Base-by-base conservation (phyloP, 345 rosid genomes). In the Aquilaria sinensis region DNA sequence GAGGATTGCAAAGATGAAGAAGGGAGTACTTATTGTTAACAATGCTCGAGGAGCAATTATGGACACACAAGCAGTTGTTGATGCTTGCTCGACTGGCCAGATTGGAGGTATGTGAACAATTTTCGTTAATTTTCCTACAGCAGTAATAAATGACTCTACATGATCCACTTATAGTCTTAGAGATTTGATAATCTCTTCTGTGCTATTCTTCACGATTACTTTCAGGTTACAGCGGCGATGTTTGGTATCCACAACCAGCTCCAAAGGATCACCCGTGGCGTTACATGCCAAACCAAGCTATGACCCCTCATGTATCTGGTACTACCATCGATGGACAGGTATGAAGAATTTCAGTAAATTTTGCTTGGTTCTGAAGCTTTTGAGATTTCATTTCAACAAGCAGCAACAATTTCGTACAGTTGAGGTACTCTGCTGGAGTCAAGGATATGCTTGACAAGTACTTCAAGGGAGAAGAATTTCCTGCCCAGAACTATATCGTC, bases 251-350 rank as follows among this genome's bases (percentile, higher is more conserved):
- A 14, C 97, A 93, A 56, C 97, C 97, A 15, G 96, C 98, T 59
- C 96, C 98, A 13, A 90, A 88, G 76, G 94, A 93, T 69, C 98
- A 93, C 53, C 99, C 97, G 29, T 93, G 99, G 99, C 93, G 98
- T 30, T 86, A 86, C 79, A 93, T 93, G 97, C 95, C 97, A 47
- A 88, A 93, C 79, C 99, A 93, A 3, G 97, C 97, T 31, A 93
- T 93, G 99, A 93, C 97, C 3, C 99, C 97, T 69, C 97, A 93
- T 78, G 77, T 90, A 60, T 93, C 99, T 23, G 99, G 99, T 50
- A 93, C 97, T 72, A 90, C 99, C 65, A 90, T 93, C 13, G 99
- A 93, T 74, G 97, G 73, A 34, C 98, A 90, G 84, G 98, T 92
- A 73, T 43, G 2, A 7, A 48, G 30, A 11, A 4, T 15, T 51